These are phyloP conservation scores for Penicillium daleae DNA, from an alignment of 495 filamentous ascomycete species.

Conservation along the genomic window DNA sequence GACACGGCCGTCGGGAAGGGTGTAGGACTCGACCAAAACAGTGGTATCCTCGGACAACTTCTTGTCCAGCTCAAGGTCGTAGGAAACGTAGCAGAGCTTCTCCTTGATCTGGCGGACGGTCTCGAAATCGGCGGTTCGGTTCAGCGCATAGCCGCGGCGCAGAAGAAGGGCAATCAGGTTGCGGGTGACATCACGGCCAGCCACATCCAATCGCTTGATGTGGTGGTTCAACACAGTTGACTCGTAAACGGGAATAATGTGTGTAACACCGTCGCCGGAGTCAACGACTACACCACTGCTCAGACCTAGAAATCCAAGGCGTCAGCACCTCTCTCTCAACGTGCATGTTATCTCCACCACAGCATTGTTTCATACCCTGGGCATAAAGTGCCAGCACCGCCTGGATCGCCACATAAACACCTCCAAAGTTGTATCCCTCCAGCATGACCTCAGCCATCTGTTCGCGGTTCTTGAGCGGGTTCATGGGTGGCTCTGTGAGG, in stretches of 20 bases:
- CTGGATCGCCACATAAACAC: slow-evolving; percentile 98
- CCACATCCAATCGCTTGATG: slow-evolving; percentile 89
- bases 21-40: slow-evolving; percentile 96
- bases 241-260: slow-evolving; percentile 98
- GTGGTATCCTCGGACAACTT: slow-evolving; percentile 96
- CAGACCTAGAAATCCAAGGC: slow-evolving; percentile 63
- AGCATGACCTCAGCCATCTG: slow-evolving; percentile 99
- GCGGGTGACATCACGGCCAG: slow-evolving; percentile 93
- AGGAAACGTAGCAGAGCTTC: slow-evolving; percentile 99
- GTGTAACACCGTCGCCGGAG: slow-evolving; percentile 96
- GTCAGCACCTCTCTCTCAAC: slow-evolving; percentile 18
- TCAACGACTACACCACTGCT: slow-evolving; percentile 97
- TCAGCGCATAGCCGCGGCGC: slow-evolving; percentile 93
- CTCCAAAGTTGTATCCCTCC: slow-evolving; percentile 92
- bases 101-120: slow-evolving; percentile 99
- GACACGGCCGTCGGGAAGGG: slow-evolving; percentile 91
- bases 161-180: slow-evolving; percentile 96
- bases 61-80: slow-evolving; percentile 96
- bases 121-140: slow-evolving; percentile 98
- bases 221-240: slow-evolving; percentile 97
- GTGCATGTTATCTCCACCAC: neutral
- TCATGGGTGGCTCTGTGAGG: slow-evolving; percentile 97
- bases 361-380: slow-evolving; percentile 64
- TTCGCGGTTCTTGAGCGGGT: slow-evolving; percentile 92
- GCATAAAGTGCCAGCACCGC: slow-evolving; percentile 97